Conservation (phyloP, 441 rosid genomes). For the Adansonia madagascariensis region DNA sequence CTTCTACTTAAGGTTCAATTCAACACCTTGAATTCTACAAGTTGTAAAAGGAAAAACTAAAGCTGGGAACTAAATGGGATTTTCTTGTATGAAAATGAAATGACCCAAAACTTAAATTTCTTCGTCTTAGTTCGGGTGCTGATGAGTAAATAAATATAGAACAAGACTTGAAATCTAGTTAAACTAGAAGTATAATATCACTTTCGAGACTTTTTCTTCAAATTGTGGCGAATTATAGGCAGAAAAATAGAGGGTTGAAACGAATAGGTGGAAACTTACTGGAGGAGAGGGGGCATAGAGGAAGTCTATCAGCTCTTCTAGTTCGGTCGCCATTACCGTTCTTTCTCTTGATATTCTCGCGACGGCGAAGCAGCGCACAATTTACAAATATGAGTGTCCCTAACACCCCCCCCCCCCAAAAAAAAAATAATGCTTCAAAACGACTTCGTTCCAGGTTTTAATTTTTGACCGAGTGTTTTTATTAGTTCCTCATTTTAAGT, state of each 20-base stretch:
- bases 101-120: not conserved
- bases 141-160: conserved; percentile 6
- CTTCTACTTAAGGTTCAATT: not conserved
- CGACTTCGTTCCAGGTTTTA: conserved; percentile 15
- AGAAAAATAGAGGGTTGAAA: not conserved
- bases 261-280: conserved; percentile 42
- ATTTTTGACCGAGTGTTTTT: not conserved
- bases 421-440: not conserved
- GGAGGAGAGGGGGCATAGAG: conserved; percentile 71
- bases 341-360: not conserved
- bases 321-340: conserved; percentile 71
- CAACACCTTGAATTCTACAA: not conserved
- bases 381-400: not conserved
- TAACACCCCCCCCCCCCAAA: too few species aligned
- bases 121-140: not conserved
- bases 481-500: too few species aligned
- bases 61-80: not conserved
- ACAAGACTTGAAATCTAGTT: conserved; percentile 11
- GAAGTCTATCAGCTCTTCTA: conserved; percentile 78
- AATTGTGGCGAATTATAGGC: not conserved
- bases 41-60: not conserved
- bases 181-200: not conserved
- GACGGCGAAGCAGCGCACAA: conserved; percentile 17
- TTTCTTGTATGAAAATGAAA: conserved; percentile 13
- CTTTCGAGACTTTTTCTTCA: not conserved